These are phyloP conservation scores for Juglanconis oblonga DNA, from an alignment of 2,329 filamentous ascomycete genomes.

Conservation along the genomic window DNA sequence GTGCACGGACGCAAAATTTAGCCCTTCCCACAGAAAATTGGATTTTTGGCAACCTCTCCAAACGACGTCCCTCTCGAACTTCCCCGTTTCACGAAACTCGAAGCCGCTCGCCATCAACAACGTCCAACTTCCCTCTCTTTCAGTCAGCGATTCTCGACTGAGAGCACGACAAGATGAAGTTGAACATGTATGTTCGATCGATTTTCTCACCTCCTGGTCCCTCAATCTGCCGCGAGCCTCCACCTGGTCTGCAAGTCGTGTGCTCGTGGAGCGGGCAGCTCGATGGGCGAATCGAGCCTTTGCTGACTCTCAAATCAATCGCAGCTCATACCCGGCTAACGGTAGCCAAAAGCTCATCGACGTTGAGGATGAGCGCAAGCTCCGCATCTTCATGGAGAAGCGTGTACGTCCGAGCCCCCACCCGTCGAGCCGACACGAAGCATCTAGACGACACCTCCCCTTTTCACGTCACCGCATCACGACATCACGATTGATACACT, in stretches of 20 bases:
- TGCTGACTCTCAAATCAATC: slow-evolving; percentile 4
- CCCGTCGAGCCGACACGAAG: slow-evolving; percentile 21
- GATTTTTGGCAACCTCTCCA: slow-evolving; percentile 8
- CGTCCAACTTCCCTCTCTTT: slow-evolving; percentile 27
- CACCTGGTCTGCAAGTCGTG: neutral
- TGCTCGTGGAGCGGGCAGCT: slow-evolving; percentile 1
- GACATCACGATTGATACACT: slow-evolving; percentile 1
- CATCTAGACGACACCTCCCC: slow-evolving; percentile 30
- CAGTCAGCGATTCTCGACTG: slow-evolving; percentile 26
- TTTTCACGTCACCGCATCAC: neutral
- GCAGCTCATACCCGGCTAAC: slow-evolving; percentile 90
- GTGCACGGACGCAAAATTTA: slow-evolving; percentile 18
- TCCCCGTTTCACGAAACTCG: slow-evolving; percentile 4
- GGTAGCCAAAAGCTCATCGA: slow-evolving; percentile 99
- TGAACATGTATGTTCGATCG: slow-evolving; percentile 19
- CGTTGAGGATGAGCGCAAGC: slow-evolving; percentile 98
- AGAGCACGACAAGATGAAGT: slow-evolving; percentile 62
- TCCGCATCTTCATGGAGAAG: slow-evolving; percentile 98
- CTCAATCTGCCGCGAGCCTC: neutral
- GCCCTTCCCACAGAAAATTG: slow-evolving; percentile 18
- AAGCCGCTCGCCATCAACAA: slow-evolving; percentile 16
- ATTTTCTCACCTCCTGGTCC: neutral
- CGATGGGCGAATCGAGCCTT: neutral
- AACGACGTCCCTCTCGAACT: slow-evolving; percentile 9
- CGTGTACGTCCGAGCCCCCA: slow-evolving; percentile 58